phyloP scores from a whole-genome alignment of 208 protist genomes.

The Blechomonas ayalai region DNA sequence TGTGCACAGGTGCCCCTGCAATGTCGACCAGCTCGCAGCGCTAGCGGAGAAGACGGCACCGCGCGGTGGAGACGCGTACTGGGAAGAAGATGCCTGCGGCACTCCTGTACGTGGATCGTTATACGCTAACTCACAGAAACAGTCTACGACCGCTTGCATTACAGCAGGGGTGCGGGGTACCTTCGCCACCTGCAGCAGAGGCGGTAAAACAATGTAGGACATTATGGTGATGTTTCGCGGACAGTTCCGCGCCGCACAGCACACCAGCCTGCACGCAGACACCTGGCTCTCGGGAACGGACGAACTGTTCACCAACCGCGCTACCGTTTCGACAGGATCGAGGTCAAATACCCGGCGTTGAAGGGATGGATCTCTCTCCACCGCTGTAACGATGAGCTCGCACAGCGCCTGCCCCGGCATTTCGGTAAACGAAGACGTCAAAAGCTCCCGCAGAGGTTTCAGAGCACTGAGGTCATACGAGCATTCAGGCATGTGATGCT shows the following conservation, averaged over 20 bases:
- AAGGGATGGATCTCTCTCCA: constrained; percentile 6
- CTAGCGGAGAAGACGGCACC: not conserved
- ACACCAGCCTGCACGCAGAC: constrained; percentile 30
- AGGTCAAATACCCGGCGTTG: constrained; percentile 28
- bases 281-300: constrained; percentile 51
- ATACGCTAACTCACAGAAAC: constrained; percentile 59
- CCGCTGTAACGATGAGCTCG: constrained; percentile 26
- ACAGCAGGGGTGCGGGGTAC: constrained; percentile 31
- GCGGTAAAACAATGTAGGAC: constrained; percentile 22
- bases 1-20: constrained; percentile 11
- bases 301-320: constrained; percentile 23
- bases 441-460: constrained; percentile 44
- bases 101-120: constrained; percentile 33
- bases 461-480: constrained; percentile 30
- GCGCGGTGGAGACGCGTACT: not conserved
- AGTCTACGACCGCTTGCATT: constrained; percentile 45
- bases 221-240: constrained; percentile 41
- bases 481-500: constrained; percentile 18
- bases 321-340: constrained; percentile 62
- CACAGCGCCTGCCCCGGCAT: constrained; percentile 45
- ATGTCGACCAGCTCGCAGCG: not conserved
- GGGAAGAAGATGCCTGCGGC: not conserved
- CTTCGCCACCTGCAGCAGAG: constrained; percentile 26
- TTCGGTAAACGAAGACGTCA: constrained; percentile 30
- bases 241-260: constrained; percentile 26